Conservation (phyloP, 1,139 yeast genomes). For the Candida freyschussii region DNA sequence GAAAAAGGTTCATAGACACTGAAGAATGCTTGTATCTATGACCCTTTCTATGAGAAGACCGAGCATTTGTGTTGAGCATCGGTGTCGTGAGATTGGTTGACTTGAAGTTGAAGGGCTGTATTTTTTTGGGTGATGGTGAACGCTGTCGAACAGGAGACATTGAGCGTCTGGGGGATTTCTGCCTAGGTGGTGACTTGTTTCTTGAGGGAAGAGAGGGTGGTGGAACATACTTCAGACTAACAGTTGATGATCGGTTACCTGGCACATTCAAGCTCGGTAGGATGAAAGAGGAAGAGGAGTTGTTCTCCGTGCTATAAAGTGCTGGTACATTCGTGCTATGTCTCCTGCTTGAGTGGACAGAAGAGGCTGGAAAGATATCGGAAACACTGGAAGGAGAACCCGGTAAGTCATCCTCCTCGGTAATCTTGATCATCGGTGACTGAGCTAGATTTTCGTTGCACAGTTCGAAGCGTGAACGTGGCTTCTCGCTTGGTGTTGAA, state of each 20-base stretch:
- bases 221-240: slow-evolving; percentile 32
- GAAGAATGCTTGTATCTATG: slow-evolving; percentile 95
- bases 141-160: slow-evolving; percentile 30
- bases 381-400: slow-evolving; percentile 10
- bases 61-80: slow-evolving; percentile 22
- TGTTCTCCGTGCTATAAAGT: slow-evolving; percentile 19
- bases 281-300: slow-evolving; percentile 22
- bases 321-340: slow-evolving; percentile 15
- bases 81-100: slow-evolving; percentile 36
- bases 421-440: slow-evolving; percentile 26
- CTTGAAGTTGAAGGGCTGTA: slow-evolving; percentile 50
- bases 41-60: slow-evolving; percentile 80
- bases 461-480: slow-evolving; percentile 20
- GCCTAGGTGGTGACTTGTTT: slow-evolving; percentile 34
- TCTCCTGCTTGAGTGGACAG: slow-evolving; percentile 16
- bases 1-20: slow-evolving; percentile 94
- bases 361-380: slow-evolving; percentile 19
- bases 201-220: slow-evolving; percentile 29
- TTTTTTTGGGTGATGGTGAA: slow-evolving; percentile 37
- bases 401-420: slow-evolving; percentile 19
- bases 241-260: slow-evolving; percentile 23
- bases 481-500: slow-evolving; percentile 15
- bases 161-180: slow-evolving; percentile 34
- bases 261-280: slow-evolving; percentile 26
- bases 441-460: slow-evolving; percentile 17